Base-by-base conservation (phyloP, 2,329 filamentous ascomycete species). In the Fulvia fulva region DNA sequence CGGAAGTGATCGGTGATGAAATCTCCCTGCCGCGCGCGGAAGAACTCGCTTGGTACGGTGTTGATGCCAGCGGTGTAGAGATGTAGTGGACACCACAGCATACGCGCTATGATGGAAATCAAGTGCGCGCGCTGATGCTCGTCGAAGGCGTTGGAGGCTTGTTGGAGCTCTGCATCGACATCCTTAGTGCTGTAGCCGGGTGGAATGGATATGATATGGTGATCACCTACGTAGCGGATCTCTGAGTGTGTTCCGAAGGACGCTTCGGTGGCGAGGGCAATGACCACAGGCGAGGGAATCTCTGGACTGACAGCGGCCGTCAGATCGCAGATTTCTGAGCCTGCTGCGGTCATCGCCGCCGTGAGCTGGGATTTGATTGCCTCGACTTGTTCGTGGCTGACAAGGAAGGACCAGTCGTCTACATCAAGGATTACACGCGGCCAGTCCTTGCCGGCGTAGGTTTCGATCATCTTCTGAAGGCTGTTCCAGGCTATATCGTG, bases 11-110 rank as follows among this genome's bases (percentile, higher is more conserved):
- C 61, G 11, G 57, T 53, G 9, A 68, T 25, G 52, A 63, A 68
- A 6, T 66, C 62, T 50, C 69, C 63, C 23, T 70, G 63, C 50
- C 68, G 66, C n/a, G 65, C 45, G 43, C 63, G 61, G 3, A 73
- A 62, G 6, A 64, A 62, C 5, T 63, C 28, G n/a, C 71, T 68
- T 22, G 55, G 34, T 26, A 69, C 62, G 21, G 57, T 60, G 14
- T 66, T 55, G 22, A 68, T 50, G 11, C 68, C 70, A 21, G 58
- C 56, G 1, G 61, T 50, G 59, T 71, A 71, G 14, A 72, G 65
- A n/a, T 63, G 59, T 1, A 71, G 44, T 11, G 70, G 66, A 8
- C 53, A 55, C 46, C 71, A 61, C 12, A 73, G 59, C 22, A 60
- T 41, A 12, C 53, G 47, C 28, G 60, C 57, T 30, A 68, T 34